Evolutionary conservation across 208 protist species (phyloP).

Genomic region (Kentomonas sorsogonicus): DNA sequence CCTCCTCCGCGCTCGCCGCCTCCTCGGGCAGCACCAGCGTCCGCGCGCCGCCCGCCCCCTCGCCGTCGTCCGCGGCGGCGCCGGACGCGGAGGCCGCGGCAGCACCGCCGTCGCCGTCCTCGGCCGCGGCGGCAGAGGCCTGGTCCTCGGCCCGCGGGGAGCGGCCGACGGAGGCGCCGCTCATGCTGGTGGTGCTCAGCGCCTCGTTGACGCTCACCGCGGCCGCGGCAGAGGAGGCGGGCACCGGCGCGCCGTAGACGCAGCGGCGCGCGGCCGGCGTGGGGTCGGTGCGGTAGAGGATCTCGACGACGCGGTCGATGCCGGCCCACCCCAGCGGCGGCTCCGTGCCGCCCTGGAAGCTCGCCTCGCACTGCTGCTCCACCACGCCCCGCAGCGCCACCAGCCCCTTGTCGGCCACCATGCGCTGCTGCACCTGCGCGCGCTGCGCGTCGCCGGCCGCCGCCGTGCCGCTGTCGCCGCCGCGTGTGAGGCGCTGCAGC

Average conservation of each 20-base stretch:
- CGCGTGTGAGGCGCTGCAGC: slow-evolving; percentile 21
- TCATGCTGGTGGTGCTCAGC: too few species aligned
- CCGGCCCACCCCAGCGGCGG: slow-evolving; percentile 42
- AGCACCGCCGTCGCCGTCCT: not conserved
- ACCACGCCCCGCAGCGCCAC: slow-evolving; percentile 33
- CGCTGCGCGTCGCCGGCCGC: slow-evolving; percentile 15
- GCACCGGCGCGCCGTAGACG: slow-evolving; percentile 14
- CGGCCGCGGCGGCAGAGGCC: not conserved
- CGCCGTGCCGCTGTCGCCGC: not conserved
- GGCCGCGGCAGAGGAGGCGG: too few species aligned
- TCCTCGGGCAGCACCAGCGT: not conserved
- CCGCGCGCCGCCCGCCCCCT: not conserved
- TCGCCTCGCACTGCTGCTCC: slow-evolving; percentile 39
- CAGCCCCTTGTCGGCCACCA: slow-evolving; percentile 47
- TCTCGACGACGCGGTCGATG: slow-evolving; percentile 47
- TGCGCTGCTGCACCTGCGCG: slow-evolving; percentile 27
- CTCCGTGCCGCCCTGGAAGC: slow-evolving; percentile 30
- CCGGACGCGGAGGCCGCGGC: not conserved
- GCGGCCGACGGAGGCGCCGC: too few species aligned
- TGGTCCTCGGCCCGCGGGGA: too few species aligned
- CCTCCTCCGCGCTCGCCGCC: not conserved
- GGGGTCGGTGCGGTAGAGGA: slow-evolving; percentile 25
- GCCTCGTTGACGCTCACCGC: too few species aligned
- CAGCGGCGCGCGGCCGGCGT: slow-evolving; percentile 8
- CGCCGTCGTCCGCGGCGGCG: not conserved